These are phyloP conservation scores for Teunomyces aglyptinius DNA, from an alignment of 805 yeast species.

Conservation along the genomic window DNA sequence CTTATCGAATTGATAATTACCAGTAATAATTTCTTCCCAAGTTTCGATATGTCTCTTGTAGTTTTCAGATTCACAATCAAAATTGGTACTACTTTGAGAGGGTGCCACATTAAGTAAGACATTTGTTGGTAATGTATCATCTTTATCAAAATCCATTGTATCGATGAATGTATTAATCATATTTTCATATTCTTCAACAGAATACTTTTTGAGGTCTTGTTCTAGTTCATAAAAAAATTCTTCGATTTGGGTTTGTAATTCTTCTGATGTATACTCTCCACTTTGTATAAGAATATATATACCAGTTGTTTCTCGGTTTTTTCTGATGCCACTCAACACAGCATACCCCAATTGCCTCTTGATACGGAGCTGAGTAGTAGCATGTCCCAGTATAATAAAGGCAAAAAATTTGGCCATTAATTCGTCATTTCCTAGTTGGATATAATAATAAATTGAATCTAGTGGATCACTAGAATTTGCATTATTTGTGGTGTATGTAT, in stretches of 20 bases:
- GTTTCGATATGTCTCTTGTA: constrained; percentile 40
- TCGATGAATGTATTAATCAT: constrained; percentile 38
- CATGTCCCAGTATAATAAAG: constrained; percentile 43
- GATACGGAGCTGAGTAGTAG: constrained; percentile 49
- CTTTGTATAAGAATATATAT: constrained; percentile 59
- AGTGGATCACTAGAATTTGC: constrained; percentile 49
- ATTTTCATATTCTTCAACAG: constrained; percentile 34
- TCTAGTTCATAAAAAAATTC: constrained; percentile 46
- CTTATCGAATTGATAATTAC: constrained; percentile 40
- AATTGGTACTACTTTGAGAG: constrained; percentile 25
- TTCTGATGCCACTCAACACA: constrained; percentile 55
- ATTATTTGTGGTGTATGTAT: constrained; percentile 21
- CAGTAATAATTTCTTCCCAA: constrained; percentile 50
- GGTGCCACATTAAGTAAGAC: constrained; percentile 25
- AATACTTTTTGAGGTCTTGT: constrained; percentile 21
- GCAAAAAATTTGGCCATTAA: constrained; percentile 48
- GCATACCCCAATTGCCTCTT: constrained; percentile 62
- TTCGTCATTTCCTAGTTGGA: constrained; percentile 54
- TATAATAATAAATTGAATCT: constrained; percentile 49
- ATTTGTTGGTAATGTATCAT: constrained; percentile 17
- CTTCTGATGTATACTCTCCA: constrained; percentile 39
- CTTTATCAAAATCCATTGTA: constrained; percentile 4
- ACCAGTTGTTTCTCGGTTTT: constrained; percentile 54
- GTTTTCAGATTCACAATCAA: constrained; percentile 12
- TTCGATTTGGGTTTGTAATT: constrained; percentile 46